Evolutionary conservation across 345 rosid species (phyloP).

Genomic region (Rhodamnia argentea): DNA sequence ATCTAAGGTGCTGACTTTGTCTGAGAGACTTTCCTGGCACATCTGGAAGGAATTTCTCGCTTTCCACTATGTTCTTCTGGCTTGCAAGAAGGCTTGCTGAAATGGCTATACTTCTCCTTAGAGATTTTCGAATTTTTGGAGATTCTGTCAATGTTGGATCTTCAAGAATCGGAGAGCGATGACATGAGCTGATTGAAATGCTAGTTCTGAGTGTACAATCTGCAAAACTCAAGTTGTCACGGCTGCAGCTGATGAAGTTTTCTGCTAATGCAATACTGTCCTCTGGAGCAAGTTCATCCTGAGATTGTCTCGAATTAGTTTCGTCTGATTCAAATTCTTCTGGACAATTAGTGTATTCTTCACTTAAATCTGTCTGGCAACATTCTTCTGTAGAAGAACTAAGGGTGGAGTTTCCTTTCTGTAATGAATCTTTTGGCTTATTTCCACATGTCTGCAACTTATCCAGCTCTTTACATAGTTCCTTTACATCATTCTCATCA

Average conservation of each 20-base stretch:
- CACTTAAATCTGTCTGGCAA: conserved; percentile 56
- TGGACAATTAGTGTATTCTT: conserved; percentile 41
- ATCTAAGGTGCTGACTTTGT: conserved; percentile 46
- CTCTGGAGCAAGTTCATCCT: conserved; percentile 14
- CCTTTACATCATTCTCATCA: conserved; percentile 66
- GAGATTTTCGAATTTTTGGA: conserved; percentile 63
- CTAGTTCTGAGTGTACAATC: conserved; percentile 25
- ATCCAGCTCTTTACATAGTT: conserved; percentile 56
- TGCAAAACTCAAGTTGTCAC: background rate
- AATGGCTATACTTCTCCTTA: conserved; percentile 50
- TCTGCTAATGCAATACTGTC: conserved; percentile 17
- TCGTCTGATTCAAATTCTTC: conserved; percentile 46
- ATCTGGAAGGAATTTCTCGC: conserved; percentile 19
- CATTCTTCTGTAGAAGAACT: conserved; percentile 57
- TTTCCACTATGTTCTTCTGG: conserved; percentile 35
- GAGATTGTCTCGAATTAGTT: conserved; percentile 15
- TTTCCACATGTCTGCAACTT: conserved; percentile 40
- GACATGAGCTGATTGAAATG: conserved; percentile 47
- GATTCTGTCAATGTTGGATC: conserved; percentile 85
- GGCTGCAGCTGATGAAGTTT: conserved; percentile 9
- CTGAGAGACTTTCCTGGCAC: conserved; percentile 18
- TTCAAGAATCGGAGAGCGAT: conserved; percentile 46
- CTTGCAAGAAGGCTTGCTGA: conserved; percentile 42
- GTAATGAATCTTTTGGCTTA: conserved; percentile 31
- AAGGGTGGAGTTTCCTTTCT: conserved; percentile 33